A percentile compares a stretch with the other conserved stretches of the same genome.
Evolutionary conservation across 208 protist species (phyloP).

Genomic region (Crithidia mellificae): DNA sequence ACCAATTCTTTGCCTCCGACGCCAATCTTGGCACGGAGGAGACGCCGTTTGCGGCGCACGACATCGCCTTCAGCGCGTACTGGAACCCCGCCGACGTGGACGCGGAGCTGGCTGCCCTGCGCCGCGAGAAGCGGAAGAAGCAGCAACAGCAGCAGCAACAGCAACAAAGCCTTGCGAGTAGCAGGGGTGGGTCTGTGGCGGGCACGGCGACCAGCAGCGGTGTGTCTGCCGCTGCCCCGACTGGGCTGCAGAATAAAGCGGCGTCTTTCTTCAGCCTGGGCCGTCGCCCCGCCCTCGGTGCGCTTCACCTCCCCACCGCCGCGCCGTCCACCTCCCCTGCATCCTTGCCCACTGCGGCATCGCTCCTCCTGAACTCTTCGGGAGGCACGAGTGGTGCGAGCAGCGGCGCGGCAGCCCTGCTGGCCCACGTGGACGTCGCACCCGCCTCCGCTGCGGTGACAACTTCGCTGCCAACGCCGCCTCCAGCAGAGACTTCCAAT

Average conservation of each 20-base stretch:
- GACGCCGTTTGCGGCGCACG: slow-evolving; percentile 43
- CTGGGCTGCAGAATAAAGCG: slow-evolving; percentile 32
- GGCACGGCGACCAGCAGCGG: no score
- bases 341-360: no score
- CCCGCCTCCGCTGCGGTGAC: background rate
- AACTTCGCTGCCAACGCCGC: background rate
- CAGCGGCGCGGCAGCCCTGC: slow-evolving; percentile 52
- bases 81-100: slow-evolving; percentile 50
- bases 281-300: slow-evolving; percentile 9
- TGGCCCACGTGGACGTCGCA: slow-evolving; percentile 20
- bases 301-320: background rate
- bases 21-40: slow-evolving; percentile 20
- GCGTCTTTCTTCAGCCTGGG: slow-evolving; percentile 69
- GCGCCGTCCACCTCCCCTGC: background rate
- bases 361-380: no score
- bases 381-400: background rate
- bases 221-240: background rate
- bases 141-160: background rate
- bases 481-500: no score
- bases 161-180: no score
- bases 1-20: slow-evolving; percentile 58
- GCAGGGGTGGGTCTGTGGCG: no score
- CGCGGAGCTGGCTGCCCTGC: slow-evolving; percentile 21
- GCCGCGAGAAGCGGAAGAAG: slow-evolving; percentile 13
- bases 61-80: slow-evolving; percentile 65